A percentile compares a stretch with the other conserved stretches of the same genome.
phyloP scores from a whole-genome alignment of 768 basidiomycete genomes.

The Pleurotus eryngii region DNA sequence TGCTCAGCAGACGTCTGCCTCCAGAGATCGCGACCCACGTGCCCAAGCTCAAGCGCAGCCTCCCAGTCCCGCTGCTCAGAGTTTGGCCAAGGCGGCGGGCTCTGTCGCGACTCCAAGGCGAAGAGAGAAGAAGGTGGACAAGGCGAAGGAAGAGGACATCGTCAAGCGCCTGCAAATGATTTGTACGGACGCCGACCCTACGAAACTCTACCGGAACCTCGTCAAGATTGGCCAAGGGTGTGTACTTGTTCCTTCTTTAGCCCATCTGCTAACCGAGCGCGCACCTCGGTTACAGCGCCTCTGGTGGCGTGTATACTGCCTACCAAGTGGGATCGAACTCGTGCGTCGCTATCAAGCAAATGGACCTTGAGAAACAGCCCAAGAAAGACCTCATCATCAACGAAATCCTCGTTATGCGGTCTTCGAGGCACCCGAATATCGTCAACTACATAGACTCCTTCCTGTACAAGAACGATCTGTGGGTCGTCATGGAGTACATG shows the following conservation, averaged over 20 bases:
- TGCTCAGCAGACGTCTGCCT: slow-evolving; percentile 10
- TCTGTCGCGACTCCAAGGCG: slow-evolving; percentile 77
- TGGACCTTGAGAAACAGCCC: slow-evolving; percentile 99
- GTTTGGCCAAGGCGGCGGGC: slow-evolving; percentile 56
- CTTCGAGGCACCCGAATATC: slow-evolving; percentile 95
- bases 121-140: slow-evolving; percentile 84
- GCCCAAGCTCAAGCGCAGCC: slow-evolving; percentile 40
- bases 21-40: slow-evolving; percentile 37
- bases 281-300: slow-evolving; percentile 56
- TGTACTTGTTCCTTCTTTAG: slow-evolving; percentile 22
- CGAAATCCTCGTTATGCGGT: slow-evolving; percentile 98
- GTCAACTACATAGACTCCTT: slow-evolving; percentile 99
- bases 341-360: slow-evolving; percentile 98
- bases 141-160: slow-evolving; percentile 82
- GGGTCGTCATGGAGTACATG: slow-evolving; percentile 99
- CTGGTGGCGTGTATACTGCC: slow-evolving; percentile 96
- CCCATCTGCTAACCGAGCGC: neutral
- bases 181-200: slow-evolving; percentile 97
- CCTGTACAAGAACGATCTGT: slow-evolving; percentile 94
- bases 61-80: slow-evolving; percentile 61
- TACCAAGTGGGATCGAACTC: slow-evolving; percentile 95
- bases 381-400: slow-evolving; percentile 99
- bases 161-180: slow-evolving; percentile 89
- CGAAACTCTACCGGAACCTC: slow-evolving; percentile 84
- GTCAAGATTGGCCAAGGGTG: slow-evolving; percentile 99